Base-by-base conservation (phyloP, 768 basidiomycete genomes). In the Leccinum uliginosum region DNA sequence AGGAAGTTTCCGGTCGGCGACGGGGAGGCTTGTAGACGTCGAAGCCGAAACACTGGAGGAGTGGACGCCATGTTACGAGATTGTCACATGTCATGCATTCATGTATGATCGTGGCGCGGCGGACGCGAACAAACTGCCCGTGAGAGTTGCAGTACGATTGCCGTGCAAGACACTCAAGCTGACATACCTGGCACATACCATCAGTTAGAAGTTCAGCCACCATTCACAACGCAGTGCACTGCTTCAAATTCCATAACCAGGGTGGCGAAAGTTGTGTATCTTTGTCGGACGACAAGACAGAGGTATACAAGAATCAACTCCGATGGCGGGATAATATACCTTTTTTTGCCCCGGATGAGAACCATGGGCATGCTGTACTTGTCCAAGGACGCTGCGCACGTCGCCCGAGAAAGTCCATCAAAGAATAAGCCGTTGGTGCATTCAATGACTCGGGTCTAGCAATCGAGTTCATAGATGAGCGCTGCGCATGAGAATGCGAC, bases 281-380 rank as follows among this genome's bases (percentile, higher is more conserved):
- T 46, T 50, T 6, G n/a, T 26, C 15, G 11, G 24, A 50, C 32
- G 24, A 50, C 32, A 44, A 52, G 58, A 59, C 59, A 58, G 53
- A 48, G 32, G 19, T 35, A 24, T 45, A 54, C 27, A 49, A 38
- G 29, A 51, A 51, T 48, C 60, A 64, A 70, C 48, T 64, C 55
- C 6, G 56, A 24, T 8, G 62, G 50, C 30, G 8, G 47, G 3
- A 29, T 38, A 38, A 1, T 45, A 43, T 12, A 48, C 21, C 8
- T 62, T 64, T 8, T 66, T 62, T 1, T 61, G 52, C 2, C 68
- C 59, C 0, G 59, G 26, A 26, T 9, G 47, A 34, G 67, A 48
- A 2, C 9, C 54, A 29, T 69, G 68, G 0, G 0, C 3, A 0
- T 19, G 19, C 1, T 70, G 58, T 3, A 65, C 15, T 21, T 64